Conservation (phyloP, 352 stramenopile species). For the Thalassiosira livingstoniorum region DNA sequence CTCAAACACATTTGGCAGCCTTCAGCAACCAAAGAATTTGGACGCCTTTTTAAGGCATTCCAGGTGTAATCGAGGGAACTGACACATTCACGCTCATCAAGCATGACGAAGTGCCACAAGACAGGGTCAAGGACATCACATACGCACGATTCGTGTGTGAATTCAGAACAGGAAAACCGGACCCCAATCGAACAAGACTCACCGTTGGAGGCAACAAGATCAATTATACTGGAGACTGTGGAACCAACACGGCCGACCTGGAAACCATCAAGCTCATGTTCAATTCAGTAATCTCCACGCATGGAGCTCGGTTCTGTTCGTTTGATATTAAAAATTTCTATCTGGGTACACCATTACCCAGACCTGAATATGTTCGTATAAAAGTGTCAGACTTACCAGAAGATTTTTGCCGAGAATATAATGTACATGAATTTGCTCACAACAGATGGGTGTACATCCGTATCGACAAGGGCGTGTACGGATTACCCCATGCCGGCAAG, state of each 20-base stretch:
- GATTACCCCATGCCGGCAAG: constrained; percentile 24
- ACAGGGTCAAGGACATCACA: neutral
- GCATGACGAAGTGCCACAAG: neutral
- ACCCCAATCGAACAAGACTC: constrained; percentile 13
- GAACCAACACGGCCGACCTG: neutral
- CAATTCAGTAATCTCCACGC: neutral
- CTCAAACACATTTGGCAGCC: constrained; percentile 1
- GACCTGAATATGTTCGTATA: neutral
- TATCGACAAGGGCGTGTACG: constrained; percentile 7
- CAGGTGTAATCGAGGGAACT: constrained; percentile 3
- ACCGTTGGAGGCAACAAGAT: constrained; percentile 36
- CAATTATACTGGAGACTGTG: constrained; percentile 19
- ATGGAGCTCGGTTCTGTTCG: neutral
- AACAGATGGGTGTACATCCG: constrained; percentile 8
- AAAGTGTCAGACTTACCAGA: neutral
- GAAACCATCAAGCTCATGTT: neutral
- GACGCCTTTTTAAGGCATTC: constrained; percentile 11
- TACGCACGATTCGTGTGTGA: too few relatives aligned
- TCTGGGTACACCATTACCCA: neutral
- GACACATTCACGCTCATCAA: constrained; percentile 13
- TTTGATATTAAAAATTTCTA: too few relatives aligned
- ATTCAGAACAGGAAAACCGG: neutral
- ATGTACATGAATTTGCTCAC: neutral
- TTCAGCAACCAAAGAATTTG: constrained; percentile 5
- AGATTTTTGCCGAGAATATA: neutral